A percentile compares a stretch with the other conserved stretches of the same genome.
Conservation (phyloP, 805 yeast genomes). For the Starmerella gropengiesseri region DNA sequence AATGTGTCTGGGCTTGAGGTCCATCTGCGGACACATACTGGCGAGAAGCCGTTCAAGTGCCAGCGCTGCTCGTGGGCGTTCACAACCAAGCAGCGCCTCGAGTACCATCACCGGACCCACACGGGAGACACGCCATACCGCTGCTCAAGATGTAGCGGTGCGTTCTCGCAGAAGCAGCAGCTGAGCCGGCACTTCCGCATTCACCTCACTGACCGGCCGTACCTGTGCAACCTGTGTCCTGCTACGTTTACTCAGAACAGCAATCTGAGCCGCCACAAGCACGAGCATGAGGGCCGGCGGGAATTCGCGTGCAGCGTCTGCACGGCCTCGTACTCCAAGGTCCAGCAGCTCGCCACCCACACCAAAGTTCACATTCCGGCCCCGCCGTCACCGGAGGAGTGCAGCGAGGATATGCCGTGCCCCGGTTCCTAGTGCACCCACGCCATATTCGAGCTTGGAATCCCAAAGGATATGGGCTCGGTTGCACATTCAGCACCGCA, state of each 20-base stretch:
- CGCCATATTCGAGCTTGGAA: too few relatives aligned
- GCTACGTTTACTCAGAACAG: slow-evolving; percentile 4
- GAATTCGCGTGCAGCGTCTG: neutral
- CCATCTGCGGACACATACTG: slow-evolving; percentile 73
- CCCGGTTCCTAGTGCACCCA: too few relatives aligned
- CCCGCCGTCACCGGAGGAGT: too few relatives aligned
- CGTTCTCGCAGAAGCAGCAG: slow-evolving; percentile 4
- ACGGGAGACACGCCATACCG: slow-evolving; percentile 3
- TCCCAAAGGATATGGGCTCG: too few relatives aligned
- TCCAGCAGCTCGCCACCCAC: neutral
- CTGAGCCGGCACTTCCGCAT: slow-evolving; percentile 4
- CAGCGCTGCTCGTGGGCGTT: slow-evolving; percentile 19
- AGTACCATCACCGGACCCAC: neutral
- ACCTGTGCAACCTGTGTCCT: slow-evolving; percentile 1
- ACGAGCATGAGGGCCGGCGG: slow-evolving; percentile 1
- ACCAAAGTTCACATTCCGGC: slow-evolving; percentile 2
- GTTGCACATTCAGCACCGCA: too few relatives aligned
- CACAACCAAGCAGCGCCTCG: slow-evolving; percentile 3
- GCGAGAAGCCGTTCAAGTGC: slow-evolving; percentile 62
- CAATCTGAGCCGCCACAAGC: slow-evolving; percentile 4
- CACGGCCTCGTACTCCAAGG: slow-evolving; percentile 1
- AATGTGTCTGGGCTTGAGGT: slow-evolving; percentile 75
- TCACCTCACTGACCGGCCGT: slow-evolving; percentile 4
- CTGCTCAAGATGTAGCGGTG: neutral
- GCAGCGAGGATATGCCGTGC: too few relatives aligned